Base-by-base conservation (phyloP, 2,329 filamentous ascomycete genomes). In the Fusarium tanahbumbuense region DNA sequence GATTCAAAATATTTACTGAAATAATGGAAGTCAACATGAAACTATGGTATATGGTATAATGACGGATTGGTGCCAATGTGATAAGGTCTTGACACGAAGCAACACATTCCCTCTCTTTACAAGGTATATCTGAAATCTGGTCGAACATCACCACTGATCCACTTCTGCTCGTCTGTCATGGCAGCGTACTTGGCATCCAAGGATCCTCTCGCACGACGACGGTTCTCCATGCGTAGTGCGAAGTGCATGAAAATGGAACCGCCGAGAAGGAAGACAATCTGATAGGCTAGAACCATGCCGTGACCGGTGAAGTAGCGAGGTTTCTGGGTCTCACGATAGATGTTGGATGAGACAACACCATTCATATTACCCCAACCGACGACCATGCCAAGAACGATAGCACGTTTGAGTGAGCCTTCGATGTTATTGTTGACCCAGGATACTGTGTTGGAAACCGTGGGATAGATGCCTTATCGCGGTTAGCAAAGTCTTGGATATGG, bases 351-450 rank as follows among this genome's bases (percentile, higher is more conserved):
- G 18, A 75, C 83, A 32, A 93, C 88, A 16, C 91, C 91, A 71
- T 93, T 93, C 18, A 93, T 80, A 70, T 94, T 93, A 11, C 92
- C 91, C 89, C 90, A 93, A 5, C 88, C 91, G 46, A 93, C 92
- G n/a, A 93, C 88, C 71, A 93, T 87, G 0, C 92, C 92, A 0
- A 93, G 78, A 0, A 90, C 89, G 30, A 93, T 86, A 25, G 91
- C 92, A n/a, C 92, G 86, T 77, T 93, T 93, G 75, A 78, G 63
- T 0, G 76, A 77, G 0, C 77, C 77, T 76, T 93, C 91, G 12
- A 88, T 85, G 60, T 93, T 93, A 76, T 93, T 93, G 49, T 86
- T 85, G 1, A 86, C 82, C 91, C 91, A 93, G 0, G 89, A 86
- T 22, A 93, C 88, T 0, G 90, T 92, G 75, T 93, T 93, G 7